Evolutionary conservation across 805 yeast genomes (phyloP).

Genomic region (Candida maris): DNA sequence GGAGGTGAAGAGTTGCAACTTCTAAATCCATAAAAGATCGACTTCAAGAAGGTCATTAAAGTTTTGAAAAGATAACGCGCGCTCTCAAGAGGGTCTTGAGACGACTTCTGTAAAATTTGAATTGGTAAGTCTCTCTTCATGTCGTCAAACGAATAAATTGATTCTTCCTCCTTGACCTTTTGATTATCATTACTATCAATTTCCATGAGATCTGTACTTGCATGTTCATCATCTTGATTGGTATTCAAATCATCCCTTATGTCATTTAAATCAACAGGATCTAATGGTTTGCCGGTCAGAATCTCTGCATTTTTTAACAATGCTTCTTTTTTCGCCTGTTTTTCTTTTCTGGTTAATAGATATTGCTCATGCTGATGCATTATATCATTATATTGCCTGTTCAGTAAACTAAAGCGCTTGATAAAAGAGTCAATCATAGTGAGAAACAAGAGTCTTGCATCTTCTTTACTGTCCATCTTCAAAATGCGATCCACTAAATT

Average conservation of each 20-base stretch:
- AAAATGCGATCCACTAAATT: conserved; percentile 86
- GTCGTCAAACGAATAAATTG: conserved; percentile 39
- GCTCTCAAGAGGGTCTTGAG: conserved; percentile 74
- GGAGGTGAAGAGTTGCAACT: conserved; percentile 84
- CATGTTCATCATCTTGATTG: conserved; percentile 1
- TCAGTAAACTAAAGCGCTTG: conserved; percentile 71
- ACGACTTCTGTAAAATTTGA: conserved; percentile 45
- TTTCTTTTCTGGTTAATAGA: conserved; percentile 40
- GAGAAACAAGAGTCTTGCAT: conserved; percentile 80
- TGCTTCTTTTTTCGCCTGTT: conserved; percentile 39
- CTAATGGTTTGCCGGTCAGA: conserved; percentile 26
- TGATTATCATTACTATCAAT: conserved; percentile 16
- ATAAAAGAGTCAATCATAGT: conserved; percentile 85
- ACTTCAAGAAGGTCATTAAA: conserved; percentile 82
- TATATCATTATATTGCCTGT: conserved; percentile 65
- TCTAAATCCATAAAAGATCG: conserved; percentile 84
- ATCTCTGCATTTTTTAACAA: conserved; percentile 38
- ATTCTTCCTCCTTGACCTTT: neutral
- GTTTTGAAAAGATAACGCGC: conserved; percentile 86
- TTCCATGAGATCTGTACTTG: conserved; percentile 14
- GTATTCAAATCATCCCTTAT: conserved; percentile 13
- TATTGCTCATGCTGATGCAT: conserved; percentile 57
- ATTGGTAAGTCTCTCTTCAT: conserved; percentile 55
- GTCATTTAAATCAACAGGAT: conserved; percentile 3
- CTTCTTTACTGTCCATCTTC: conserved; percentile 75